Percentiles rank a stretch among this genome's conserved stretches.
These are phyloP conservation scores for Neurospora sp. DNA, from an alignment of 495 filamentous ascomycete species.

Conservation along the genomic window DNA sequence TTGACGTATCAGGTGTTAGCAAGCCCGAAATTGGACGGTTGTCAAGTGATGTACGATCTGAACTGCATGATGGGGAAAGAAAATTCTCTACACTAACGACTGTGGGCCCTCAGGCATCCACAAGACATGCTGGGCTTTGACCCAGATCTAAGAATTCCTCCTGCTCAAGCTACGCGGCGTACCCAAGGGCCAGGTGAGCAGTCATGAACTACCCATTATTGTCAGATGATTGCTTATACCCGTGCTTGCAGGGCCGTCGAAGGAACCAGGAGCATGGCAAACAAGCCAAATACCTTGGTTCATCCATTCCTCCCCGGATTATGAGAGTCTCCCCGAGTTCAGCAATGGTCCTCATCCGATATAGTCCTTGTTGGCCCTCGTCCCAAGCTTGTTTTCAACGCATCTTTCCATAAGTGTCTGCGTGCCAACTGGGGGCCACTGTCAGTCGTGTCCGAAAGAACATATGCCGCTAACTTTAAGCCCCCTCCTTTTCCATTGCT, in stretches of 20 bases:
- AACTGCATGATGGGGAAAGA: neutral
- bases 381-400: neutral
- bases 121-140: neutral
- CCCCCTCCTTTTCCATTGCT: neutral
- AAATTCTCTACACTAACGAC: neutral
- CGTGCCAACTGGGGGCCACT: neutral
- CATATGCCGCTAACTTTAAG: neutral
- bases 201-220: neutral
- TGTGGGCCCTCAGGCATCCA: neutral
- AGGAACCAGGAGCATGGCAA: neutral
- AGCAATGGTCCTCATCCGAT: neutral
- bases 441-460: neutral
- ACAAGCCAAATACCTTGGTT: neutral
- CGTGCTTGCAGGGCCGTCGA: neutral
- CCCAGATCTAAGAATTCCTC: neutral
- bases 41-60: neutral
- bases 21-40: neutral
- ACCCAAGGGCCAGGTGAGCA: neutral
- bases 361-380: neutral
- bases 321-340: neutral
- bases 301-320: neutral
- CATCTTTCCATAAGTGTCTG: neutral
- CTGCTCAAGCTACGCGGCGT: neutral
- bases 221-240: neutral
- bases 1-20: neutral